Evolutionary conservation across 202 grass and related monocot species (phyloP).

Genomic region (Zoysia matrella): DNA sequence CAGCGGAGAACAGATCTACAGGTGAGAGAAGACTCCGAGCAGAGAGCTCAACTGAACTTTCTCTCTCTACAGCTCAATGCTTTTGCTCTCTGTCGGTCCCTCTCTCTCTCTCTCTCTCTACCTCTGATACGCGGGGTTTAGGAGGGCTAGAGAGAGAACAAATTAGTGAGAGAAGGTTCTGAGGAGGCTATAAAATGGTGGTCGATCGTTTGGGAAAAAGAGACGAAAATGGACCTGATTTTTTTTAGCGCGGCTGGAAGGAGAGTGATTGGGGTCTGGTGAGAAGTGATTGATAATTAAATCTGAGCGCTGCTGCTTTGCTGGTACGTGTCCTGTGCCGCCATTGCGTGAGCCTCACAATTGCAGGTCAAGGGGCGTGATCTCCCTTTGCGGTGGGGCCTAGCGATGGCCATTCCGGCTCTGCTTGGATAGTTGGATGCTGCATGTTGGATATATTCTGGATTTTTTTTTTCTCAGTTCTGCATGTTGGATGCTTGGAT

Average conservation of each 20-base stretch:
- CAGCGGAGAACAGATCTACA: conserved; percentile 44
- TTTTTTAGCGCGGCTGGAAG: conserved; percentile 27
- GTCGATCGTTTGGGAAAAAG: conserved; percentile 48
- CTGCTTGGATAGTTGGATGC: neutral
- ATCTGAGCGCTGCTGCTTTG: neutral
- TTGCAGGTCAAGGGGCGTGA: neutral
- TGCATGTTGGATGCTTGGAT: conserved; percentile 28
- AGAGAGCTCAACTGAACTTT: neutral
- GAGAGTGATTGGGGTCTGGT: conserved; percentile 42
- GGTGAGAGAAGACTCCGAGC: conserved; percentile 10
- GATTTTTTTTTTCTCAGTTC: neutral
- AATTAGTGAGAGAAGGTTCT: conserved; percentile 47
- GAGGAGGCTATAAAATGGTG: conserved; percentile 44
- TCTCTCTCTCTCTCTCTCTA: neutral
- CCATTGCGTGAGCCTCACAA: conserved; percentile 46
- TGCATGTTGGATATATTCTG: neutral
- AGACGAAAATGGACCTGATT: conserved; percentile 22
- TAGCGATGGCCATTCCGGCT: conserved; percentile 15
- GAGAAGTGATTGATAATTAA: conserved; percentile 36
- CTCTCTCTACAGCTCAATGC: conserved; percentile 31
- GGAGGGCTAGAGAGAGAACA: conserved; percentile 18
- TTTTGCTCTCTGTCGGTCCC: conserved; percentile 11
- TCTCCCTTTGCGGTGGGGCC: conserved; percentile 12
- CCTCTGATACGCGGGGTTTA: conserved; percentile 33
- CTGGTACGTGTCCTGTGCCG: neutral